Conservation (phyloP, 257 asterid genomes). For the Fraxinus quadrangulata region DNA sequence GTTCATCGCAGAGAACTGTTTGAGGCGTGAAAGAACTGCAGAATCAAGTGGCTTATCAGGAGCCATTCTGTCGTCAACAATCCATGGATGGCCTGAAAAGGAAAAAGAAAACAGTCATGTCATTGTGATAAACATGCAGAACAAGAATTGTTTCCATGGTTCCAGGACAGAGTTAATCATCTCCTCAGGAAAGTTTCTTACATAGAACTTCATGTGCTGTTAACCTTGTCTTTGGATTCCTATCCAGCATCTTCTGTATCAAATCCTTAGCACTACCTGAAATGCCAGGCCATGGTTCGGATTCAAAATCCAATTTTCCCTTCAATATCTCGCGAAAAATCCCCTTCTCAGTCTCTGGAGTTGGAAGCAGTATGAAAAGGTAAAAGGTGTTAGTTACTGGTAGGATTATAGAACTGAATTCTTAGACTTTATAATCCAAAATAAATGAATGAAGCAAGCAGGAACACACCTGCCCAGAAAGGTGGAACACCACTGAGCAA, state of each 20-base stretch:
- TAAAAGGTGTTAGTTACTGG: not conserved
- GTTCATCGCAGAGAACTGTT: conserved; percentile 91
- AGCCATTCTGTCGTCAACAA: conserved; percentile 69
- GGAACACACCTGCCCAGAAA: conserved; percentile 54
- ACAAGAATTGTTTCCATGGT: not conserved
- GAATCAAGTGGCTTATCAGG: conserved; percentile 89
- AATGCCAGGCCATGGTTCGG: conserved; percentile 66
- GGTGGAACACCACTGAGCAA: conserved; percentile 66
- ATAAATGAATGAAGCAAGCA: conserved; percentile 1
- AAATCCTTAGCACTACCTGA: conserved; percentile 57
- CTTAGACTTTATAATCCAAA: not conserved
- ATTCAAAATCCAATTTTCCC: conserved; percentile 54
- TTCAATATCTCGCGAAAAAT: conserved; percentile 59
- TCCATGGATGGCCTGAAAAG: conserved; percentile 77
- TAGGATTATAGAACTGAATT: not conserved
- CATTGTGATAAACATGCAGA: not conserved
- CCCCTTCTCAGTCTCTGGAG: conserved; percentile 61
- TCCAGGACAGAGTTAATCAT: not conserved
- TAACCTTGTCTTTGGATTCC: conserved; percentile 48
- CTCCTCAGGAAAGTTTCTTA: conserved; percentile 27
- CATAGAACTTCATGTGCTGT: conserved; percentile 64
- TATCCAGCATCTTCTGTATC: conserved; percentile 52
- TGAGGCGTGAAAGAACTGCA: conserved; percentile 84
- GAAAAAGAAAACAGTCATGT: conserved; percentile 18
- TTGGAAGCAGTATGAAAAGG: conserved; percentile 19